phyloP scores from a whole-genome alignment of 306 rosid genomes.

The Benincasa hispida region DNA sequence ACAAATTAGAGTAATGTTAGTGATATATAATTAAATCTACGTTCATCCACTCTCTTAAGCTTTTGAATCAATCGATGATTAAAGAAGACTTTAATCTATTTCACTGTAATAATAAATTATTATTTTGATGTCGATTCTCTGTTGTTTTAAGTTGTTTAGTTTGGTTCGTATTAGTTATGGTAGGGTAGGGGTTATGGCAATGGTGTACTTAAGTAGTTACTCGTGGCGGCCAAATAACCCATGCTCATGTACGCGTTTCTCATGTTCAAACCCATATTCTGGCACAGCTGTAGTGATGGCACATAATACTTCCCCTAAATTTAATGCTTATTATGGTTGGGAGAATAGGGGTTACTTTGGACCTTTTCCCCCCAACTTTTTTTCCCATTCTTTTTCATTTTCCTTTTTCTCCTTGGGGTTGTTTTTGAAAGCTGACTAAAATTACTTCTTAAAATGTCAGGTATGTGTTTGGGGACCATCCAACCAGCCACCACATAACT shows the following conservation, averaged over 20 bases:
- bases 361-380: not conserved
- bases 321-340: conserved; percentile 14
- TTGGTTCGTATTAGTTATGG: too few relatives aligned
- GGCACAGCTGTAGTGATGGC: conserved; percentile 15
- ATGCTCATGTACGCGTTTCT: not conserved
- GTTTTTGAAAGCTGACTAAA: not conserved
- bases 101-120: too few relatives aligned
- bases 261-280: not conserved
- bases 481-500: not conserved
- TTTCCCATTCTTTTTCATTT: not conserved
- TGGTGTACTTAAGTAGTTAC: not conserved
- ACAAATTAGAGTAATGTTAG: too few relatives aligned
- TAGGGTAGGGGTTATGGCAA: not conserved
- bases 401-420: not conserved
- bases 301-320: not conserved
- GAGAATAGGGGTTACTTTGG: not conserved
- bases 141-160: too few relatives aligned
- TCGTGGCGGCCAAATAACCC: not conserved
- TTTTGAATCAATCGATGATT: too few relatives aligned
- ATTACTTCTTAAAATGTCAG: not conserved
- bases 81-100: too few relatives aligned
- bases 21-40: too few relatives aligned
- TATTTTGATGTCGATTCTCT: too few relatives aligned
- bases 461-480: not conserved
- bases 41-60: too few relatives aligned